phyloP scores from a whole-genome alignment of 2,329 filamentous ascomycete genomes.

The Fusarium torulosum region DNA sequence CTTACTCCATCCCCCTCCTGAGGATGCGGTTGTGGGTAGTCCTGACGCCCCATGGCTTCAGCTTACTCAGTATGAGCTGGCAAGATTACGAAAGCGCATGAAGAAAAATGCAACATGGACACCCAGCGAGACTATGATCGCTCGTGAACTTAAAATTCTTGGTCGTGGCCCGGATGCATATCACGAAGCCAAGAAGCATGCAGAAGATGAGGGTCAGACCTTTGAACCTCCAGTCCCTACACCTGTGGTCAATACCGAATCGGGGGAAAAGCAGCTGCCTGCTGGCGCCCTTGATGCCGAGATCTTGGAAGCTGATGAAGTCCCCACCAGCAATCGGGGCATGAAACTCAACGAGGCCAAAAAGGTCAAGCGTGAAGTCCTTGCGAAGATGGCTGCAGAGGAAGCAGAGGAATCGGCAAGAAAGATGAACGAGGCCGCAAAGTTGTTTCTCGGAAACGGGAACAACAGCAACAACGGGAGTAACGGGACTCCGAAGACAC shows the following conservation, averaged over 20 bases:
- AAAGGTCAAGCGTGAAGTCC: slow-evolving; percentile 76
- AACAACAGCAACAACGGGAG: slow-evolving; percentile 30
- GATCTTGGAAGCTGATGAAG: slow-evolving; percentile 69
- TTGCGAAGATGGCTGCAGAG: slow-evolving; percentile 71
- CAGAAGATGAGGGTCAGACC: slow-evolving; percentile 72
- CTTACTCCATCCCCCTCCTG: slow-evolving; percentile 68
- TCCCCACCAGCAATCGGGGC: slow-evolving; percentile 75
- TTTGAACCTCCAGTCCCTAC: slow-evolving; percentile 63
- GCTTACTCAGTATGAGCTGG: slow-evolving; percentile 73
- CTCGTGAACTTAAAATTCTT: slow-evolving; percentile 78
- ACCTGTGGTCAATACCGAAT: slow-evolving; percentile 61
- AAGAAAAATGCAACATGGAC: slow-evolving; percentile 92
- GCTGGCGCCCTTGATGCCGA: slow-evolving; percentile 72
- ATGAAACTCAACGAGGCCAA: slow-evolving; percentile 85
- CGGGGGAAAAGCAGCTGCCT: slow-evolving; percentile 65
- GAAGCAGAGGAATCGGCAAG: slow-evolving; percentile 70
- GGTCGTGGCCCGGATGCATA: slow-evolving; percentile 75
- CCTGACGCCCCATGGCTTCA: slow-evolving; percentile 74
- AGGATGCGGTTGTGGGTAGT: slow-evolving; percentile 69
- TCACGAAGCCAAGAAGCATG: slow-evolving; percentile 71
- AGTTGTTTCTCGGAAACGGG: slow-evolving; percentile 58
- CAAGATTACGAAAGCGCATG: slow-evolving; percentile 83
- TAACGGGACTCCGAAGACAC: slow-evolving; percentile 45
- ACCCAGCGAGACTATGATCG: slow-evolving; percentile 87
- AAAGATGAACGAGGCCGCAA: slow-evolving; percentile 64